A percentile compares a stretch with the other conserved stretches of the same genome.
Conservation (phyloP, 345 rosid genomes). For the Camelina hispida region DNA sequence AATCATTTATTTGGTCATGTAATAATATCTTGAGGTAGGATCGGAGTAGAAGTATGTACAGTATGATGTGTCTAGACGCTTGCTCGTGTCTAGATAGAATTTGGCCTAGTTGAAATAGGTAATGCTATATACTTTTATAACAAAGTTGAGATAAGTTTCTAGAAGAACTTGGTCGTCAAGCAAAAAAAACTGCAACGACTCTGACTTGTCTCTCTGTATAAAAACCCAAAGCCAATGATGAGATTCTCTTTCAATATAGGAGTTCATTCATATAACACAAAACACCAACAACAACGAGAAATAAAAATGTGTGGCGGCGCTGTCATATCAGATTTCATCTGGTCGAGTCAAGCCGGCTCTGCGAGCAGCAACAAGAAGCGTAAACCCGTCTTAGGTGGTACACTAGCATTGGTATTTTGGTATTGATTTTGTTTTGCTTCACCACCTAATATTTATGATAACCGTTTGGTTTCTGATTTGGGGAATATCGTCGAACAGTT, state of each 20-base stretch:
- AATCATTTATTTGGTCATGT: constrained; percentile 2
- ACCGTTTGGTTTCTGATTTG: neutral
- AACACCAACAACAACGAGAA: neutral
- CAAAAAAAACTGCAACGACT: constrained; percentile 27
- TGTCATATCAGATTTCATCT: constrained; percentile 53
- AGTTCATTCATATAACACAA: neutral
- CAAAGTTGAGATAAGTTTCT: neutral
- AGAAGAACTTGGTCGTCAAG: constrained; percentile 43
- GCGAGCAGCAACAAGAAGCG: constrained; percentile 50
- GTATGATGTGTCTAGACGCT: no score
- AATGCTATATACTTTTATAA: no score
- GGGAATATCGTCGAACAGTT: constrained; percentile 10
- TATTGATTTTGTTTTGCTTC: no score
- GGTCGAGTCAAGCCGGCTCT: constrained; percentile 49
- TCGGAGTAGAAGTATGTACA: neutral
- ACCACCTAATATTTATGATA: no score
- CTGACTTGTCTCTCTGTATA: constrained; percentile 10
- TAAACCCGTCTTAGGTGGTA: constrained; percentile 65
- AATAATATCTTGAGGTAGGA: neutral
- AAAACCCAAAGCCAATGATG: neutral
- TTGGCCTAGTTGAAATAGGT: neutral
- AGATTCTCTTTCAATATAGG: neutral
- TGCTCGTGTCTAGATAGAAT: no score
- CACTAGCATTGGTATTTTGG: neutral
- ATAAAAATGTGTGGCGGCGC: constrained; percentile 82